Evolutionary conservation across 805 yeast species (phyloP), one percentile per base, ranked within the genome.

Genomic region (Metschnikowia matae): DNA sequence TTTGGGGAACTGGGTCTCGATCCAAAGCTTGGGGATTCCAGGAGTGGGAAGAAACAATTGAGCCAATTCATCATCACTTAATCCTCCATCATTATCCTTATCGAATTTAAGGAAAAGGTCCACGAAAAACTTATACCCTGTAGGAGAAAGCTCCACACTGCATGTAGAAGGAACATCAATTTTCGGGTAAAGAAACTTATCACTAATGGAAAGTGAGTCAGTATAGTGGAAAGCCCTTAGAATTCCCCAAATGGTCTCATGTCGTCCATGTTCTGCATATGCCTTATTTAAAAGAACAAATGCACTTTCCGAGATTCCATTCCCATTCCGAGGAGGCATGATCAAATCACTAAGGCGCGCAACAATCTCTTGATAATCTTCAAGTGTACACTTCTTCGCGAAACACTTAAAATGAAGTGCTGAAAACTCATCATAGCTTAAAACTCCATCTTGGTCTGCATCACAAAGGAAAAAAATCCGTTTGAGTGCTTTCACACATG

Each of bases 221-320:
- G 98, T 92, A 62, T 94, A 94, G 62, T 89, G 87, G 65, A 88
- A 94, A 0, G 90, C 79, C 47, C 99, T 68, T 23, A 94, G 65
- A 18, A 94, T 89, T 0, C 96, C 96, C 99, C 99, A 94, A 0
- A 89, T 85, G 0, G 98, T 94, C 64, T 94, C 99, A 65, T 94
- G 98, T 32, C 98, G 74, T 0, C 99, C 99, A 35, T 81, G 81
- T 57, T 89, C 96, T 1, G 95, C 96, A 64, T 87, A 94, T 23
- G 88, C 68, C 61, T 85, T 87, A 66, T 89, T 90, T 48, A 94
- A 70, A 0, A 82, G 70, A 2, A 94, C 68, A 61, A 94, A 94
- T 0, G 96, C 98, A 42, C 79, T 81, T 46, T 76, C 79, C 0
- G 88, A 79, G 2, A 92, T 71, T 0, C 96, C 96, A 6, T 32